Percentiles rank a stretch among this genome's conserved stretches.
These are phyloP conservation scores for Boletellus deceptivus DNA, from an alignment of 1,284 basidiomycete species.

Conservation along the genomic window DNA sequence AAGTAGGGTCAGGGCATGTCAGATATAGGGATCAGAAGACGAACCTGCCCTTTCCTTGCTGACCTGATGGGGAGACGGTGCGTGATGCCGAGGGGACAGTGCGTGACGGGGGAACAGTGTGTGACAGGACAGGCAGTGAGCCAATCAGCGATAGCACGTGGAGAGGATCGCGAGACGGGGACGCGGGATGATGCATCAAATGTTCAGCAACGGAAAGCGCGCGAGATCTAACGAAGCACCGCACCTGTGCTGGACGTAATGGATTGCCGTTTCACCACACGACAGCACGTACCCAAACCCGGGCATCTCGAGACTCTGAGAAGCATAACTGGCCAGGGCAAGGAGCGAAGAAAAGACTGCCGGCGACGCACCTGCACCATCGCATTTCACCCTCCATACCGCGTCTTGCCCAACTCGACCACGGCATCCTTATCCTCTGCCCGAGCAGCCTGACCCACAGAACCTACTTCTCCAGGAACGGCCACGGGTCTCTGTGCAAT, in stretches of 20 bases:
- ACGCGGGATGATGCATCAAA: too few species aligned
- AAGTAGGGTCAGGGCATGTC: conserved; percentile 32
- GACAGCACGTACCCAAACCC: conserved; percentile 63
- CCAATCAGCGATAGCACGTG: too few species aligned
- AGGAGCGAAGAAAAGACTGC: not conserved
- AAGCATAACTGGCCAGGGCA: conserved; percentile 1
- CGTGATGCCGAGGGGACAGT: too few species aligned
- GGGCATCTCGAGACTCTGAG: conserved; percentile 74
- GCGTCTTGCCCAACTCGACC: conserved; percentile 74
- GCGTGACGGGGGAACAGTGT: too few species aligned
- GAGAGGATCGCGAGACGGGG: too few species aligned
- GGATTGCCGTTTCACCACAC: not conserved
- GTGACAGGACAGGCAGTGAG: too few species aligned
- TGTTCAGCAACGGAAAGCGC: conserved; percentile 66
- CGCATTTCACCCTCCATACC: conserved; percentile 84
- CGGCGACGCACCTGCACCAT: conserved; percentile 86
- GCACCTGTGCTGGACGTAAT: conserved; percentile 47
- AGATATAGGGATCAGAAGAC: too few species aligned
- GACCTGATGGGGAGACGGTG: too few species aligned
- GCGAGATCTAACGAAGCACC: conserved; percentile 85
- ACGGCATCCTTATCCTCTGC: conserved; percentile 39
- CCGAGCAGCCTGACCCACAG: not conserved
- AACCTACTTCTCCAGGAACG: not conserved
- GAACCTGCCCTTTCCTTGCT: conserved; percentile 86
- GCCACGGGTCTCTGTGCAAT: conserved; percentile 32